Conservation (phyloP, 2,329 filamentous ascomycete species). For the Lachnellula subtilissima region DNA sequence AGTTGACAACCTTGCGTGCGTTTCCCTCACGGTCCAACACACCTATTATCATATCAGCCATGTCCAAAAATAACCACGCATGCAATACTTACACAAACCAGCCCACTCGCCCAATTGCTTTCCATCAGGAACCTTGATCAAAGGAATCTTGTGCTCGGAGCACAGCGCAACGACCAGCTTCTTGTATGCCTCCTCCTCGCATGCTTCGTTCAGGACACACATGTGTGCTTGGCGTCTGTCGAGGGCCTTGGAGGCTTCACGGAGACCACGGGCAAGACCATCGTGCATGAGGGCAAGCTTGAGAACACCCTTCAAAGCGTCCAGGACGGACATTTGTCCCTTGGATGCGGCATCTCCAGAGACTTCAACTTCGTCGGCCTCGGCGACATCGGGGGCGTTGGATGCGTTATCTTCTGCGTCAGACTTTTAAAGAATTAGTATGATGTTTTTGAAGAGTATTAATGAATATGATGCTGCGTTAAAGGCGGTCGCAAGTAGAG, state of each 20-base stretch:
- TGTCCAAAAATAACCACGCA: conserved; percentile 14
- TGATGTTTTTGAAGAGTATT: background rate
- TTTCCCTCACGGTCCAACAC: conserved; percentile 99
- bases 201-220: conserved; percentile 99
- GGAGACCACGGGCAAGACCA: conserved; percentile 95
- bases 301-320: conserved; percentile 97
- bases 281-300: conserved; percentile 99
- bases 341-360: conserved; percentile 80
- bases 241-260: conserved; percentile 97
- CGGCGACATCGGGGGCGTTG: conserved; percentile 77
- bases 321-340: conserved; percentile 95
- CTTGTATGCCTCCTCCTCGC: conserved; percentile 99
- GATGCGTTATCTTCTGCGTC: conserved; percentile 93
- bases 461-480: background rate
- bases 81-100: conserved; percentile 83
- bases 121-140: conserved; percentile 99
- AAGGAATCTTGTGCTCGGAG: conserved; percentile 98
- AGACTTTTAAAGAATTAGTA: conserved; percentile 56
- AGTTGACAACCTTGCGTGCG: conserved; percentile 99
- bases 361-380: conserved; percentile 88
- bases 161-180: conserved; percentile 98
- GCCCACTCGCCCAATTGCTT: conserved; percentile 99
- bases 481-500: background rate
- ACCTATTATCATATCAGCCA: conserved; percentile 49
- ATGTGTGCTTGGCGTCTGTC: conserved; percentile 99